Evolutionary conservation across 768 basidiomycete genomes (phyloP).

Genomic region (Exidia glandulosa): DNA sequence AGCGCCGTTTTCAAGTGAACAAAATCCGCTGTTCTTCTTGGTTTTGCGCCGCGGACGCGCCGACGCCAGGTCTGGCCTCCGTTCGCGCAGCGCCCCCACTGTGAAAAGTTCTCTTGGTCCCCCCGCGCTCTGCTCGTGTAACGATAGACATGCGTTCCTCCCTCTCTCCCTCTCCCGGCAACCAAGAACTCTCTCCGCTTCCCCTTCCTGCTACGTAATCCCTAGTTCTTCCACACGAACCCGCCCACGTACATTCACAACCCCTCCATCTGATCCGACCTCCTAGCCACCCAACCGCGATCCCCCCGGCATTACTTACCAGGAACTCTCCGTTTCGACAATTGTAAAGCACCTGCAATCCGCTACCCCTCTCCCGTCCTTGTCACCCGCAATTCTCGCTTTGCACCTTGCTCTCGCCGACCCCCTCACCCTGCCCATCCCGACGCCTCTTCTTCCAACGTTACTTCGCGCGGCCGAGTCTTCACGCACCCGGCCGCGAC

Average conservation of each 20-base stretch:
- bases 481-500: not conserved
- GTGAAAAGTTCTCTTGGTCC: not conserved
- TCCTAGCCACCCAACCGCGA: not conserved
- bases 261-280: not conserved
- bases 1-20: not conserved
- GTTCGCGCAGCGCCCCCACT: not conserved
- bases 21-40: not conserved
- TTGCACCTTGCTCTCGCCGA: slow-evolving; percentile 59
- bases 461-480: not conserved
- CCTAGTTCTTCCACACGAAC: not conserved
- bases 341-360: not conserved
- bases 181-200: not conserved
- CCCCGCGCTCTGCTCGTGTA: not conserved
- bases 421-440: slow-evolving; percentile 63
- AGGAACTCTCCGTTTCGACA: not conserved
- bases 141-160: not conserved
- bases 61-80: not conserved
- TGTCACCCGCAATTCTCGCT: not conserved
- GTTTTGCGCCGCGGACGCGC: not conserved
- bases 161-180: not conserved
- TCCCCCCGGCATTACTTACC: not conserved
- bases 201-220: not conserved
- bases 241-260: not conserved
- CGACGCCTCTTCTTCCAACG: slow-evolving; percentile 34
- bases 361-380: too few species aligned